A percentile compares a stretch with the other conserved stretches of the same genome.
These are phyloP conservation scores for Suhomyces sp. DNA, from an alignment of 805 yeast species.

Conservation along the genomic window DNA sequence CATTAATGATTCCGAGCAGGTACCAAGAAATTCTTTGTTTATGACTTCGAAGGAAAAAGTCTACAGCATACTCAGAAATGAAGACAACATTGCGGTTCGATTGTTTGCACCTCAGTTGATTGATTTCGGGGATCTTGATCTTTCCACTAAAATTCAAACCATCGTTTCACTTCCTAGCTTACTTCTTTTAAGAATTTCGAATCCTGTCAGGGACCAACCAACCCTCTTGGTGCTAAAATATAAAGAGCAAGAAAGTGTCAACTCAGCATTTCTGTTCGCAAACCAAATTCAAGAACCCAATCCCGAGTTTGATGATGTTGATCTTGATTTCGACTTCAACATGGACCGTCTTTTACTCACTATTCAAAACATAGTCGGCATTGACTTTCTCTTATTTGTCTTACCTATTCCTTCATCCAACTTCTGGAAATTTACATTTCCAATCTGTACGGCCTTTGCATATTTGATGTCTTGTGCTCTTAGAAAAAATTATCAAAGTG, in stretches of 20 bases:
- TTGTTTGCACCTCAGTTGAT: slow-evolving; percentile 18
- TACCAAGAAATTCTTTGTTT: too few species aligned
- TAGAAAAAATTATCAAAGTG: slow-evolving; percentile 5
- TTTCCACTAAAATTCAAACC: slow-evolving; percentile 13
- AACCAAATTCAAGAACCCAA: slow-evolving; percentile 3
- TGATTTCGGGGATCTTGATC: slow-evolving; percentile 10
- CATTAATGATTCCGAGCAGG: too few species aligned
- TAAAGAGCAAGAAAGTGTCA: slow-evolving; percentile 1
- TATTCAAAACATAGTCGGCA: slow-evolving; percentile 30
- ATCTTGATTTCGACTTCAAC: slow-evolving; percentile 15
- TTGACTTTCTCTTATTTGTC: slow-evolving; percentile 23
- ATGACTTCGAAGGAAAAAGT: too few species aligned
- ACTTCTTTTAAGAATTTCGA: slow-evolving; percentile 26
- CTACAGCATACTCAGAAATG: slow-evolving; percentile 4
- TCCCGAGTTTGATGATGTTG: slow-evolving; percentile 5
- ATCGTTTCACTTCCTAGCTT: slow-evolving; percentile 24
- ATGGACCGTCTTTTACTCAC: slow-evolving; percentile 21
- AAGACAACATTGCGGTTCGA: slow-evolving; percentile 5
- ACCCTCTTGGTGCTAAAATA: slow-evolving; percentile 4
- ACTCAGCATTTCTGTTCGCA: not conserved
- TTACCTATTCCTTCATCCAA: slow-evolving; percentile 8
- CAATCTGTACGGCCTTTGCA: slow-evolving; percentile 9
- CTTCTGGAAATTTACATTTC: slow-evolving; percentile 15
- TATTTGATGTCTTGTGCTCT: slow-evolving; percentile 9
- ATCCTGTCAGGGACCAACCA: slow-evolving; percentile 33